A percentile compares a stretch with the other conserved stretches of the same genome.
Conservation (phyloP, 2,329 filamentous ascomycete genomes). For the Alternaria angustiovoidea region DNA sequence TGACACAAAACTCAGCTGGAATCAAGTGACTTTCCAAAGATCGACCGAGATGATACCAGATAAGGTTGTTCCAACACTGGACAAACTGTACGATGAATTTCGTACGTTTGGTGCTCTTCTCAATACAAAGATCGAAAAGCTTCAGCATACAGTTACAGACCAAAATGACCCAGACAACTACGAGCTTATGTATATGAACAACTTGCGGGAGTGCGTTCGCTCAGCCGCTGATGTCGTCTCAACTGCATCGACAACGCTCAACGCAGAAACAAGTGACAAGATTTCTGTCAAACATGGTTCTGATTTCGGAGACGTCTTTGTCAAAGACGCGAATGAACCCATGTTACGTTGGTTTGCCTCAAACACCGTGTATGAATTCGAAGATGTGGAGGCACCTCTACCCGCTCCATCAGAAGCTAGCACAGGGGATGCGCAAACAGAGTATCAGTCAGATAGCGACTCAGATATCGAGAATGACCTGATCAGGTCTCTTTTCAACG, state of each 20-base stretch:
- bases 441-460: slow-evolving; percentile 29
- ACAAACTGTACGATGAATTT: slow-evolving; percentile 33
- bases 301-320: slow-evolving; percentile 33
- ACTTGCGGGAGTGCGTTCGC: slow-evolving; percentile 32
- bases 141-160: slow-evolving; percentile 18
- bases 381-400: slow-evolving; percentile 18
- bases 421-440: slow-evolving; percentile 11
- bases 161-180: slow-evolving; percentile 17
- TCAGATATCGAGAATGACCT: slow-evolving; percentile 30
- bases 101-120: slow-evolving; percentile 25
- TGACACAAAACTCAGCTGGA: slow-evolving; percentile 22
- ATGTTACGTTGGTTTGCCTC: slow-evolving; percentile 34
- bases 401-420: slow-evolving; percentile 22
- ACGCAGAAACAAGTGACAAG: slow-evolving; percentile 21
- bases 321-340: slow-evolving; percentile 21
- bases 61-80: slow-evolving; percentile 30
- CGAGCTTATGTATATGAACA: slow-evolving; percentile 28
- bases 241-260: slow-evolving; percentile 31
- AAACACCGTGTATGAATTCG: slow-evolving; percentile 32
- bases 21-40: slow-evolving; percentile 33
- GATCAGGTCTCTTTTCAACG: slow-evolving; percentile 25
- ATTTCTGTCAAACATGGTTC: slow-evolving; percentile 26
- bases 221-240: slow-evolving; percentile 36
- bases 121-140: slow-evolving; percentile 30
- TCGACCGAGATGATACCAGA: slow-evolving; percentile 30